Evolutionary conservation across 371 early-diverging fungal genomes (phyloP), one percentile per base, ranked within the genome.

Genomic region (Haplosporangium sp.): DNA sequence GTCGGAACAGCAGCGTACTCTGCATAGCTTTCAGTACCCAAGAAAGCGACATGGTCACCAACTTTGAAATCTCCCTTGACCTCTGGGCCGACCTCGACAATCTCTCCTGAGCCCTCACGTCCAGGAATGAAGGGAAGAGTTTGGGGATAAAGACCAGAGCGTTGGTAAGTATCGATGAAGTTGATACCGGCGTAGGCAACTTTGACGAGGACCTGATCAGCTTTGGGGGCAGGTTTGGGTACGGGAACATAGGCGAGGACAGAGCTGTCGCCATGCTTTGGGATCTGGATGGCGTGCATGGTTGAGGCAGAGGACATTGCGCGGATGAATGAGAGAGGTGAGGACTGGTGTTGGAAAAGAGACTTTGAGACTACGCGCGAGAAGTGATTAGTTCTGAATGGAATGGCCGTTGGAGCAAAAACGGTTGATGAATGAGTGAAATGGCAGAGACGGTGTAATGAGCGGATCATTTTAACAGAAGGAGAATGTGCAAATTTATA

Each of bases 111-210:
- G 5, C 90, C 95, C 83, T 98, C 98, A 7, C 91, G 86, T 12
- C 97, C 97, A 14, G 92, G 82, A 37, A 88, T 85, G 59, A 86
- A 87, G 6, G 96, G 96, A 1, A 93, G 68, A 5, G 85, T 64
- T 8, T 91, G 79, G 21, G 86, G 87, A 72, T 96, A 97, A 12
- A 95, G 84, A 36, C 98, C 98, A 12, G 87, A 82, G 62, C 98
- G 92, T 65, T 93, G 95, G 80, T 97, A 96, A 0, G 94, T 97
- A 77, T 98, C 98, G 63, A 98, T 96, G 58, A 87, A 96, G 83
- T 97, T 98, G 62, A 98, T 87, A 11, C 98, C 98, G 12, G 89
- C 85, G 58, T 83, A 88, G 9, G 85, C 86, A 81, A 96, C 97
- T 72, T 90, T 89, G 66, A 98, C 90, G 18, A 97, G 82, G 13